Percentiles rank a stretch among this genome's conserved stretches.
Evolutionary conservation across 2,329 filamentous ascomycete genomes (phyloP).

Genomic region (Chrysoporthe puriensis): DNA sequence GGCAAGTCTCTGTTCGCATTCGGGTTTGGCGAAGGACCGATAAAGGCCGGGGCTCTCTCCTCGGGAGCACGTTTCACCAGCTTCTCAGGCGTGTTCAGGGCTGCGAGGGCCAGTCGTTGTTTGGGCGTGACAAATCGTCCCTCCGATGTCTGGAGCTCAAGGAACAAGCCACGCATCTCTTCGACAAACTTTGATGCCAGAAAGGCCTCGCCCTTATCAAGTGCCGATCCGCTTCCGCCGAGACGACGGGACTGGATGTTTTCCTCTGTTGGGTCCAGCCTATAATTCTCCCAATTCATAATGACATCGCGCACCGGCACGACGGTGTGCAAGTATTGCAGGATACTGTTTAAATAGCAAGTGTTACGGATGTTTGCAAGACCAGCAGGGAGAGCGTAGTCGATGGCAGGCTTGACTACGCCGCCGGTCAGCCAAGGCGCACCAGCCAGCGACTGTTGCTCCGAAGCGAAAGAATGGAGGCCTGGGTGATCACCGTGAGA

Average conservation of each 20-base stretch:
- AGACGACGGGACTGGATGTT: slow-evolving; percentile 70
- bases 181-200: slow-evolving; percentile 66
- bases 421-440: slow-evolving; percentile 19
- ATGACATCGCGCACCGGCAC: slow-evolving; percentile 80
- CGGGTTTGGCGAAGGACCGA: slow-evolving; percentile 15
- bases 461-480: slow-evolving; percentile 13
- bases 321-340: slow-evolving; percentile 94
- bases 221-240: slow-evolving; percentile 63
- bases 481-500: slow-evolving; percentile 15
- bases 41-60: slow-evolving; percentile 24
- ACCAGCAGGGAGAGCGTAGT: slow-evolving; percentile 74
- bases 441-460: slow-evolving; percentile 16
- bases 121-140: slow-evolving; percentile 69
- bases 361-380: slow-evolving; percentile 95
- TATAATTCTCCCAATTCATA: slow-evolving; percentile 71
- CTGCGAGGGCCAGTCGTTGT: slow-evolving; percentile 78
- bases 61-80: slow-evolving; percentile 30
- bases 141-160: slow-evolving; percentile 67
- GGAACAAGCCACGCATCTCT: slow-evolving; percentile 72
- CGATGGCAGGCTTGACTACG: slow-evolving; percentile 31
- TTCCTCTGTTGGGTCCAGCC: slow-evolving; percentile 68
- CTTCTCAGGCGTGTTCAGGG: slow-evolving; percentile 54
- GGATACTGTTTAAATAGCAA: slow-evolving; percentile 93
- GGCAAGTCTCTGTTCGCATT: slow-evolving; percentile 21
- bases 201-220: slow-evolving; percentile 42